Conservation (phyloP, 2,329 filamentous ascomycete genomes). For the Ophiostoma ulmi region DNA sequence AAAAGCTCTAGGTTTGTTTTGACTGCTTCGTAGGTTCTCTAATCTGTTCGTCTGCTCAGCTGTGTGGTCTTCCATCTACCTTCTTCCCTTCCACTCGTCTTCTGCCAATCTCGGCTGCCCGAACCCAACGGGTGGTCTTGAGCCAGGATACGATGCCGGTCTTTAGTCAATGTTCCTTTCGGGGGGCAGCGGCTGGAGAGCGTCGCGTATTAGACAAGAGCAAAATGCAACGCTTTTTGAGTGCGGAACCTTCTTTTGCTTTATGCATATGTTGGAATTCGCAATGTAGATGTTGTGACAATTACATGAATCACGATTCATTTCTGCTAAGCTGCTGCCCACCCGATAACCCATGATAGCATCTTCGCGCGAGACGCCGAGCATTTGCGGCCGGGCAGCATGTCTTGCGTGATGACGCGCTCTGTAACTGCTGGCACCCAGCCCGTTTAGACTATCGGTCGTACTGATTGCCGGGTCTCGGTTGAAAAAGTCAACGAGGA, state of each 20-base stretch:
- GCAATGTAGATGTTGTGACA: conserved; percentile 42
- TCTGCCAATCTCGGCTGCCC: conserved; percentile 38
- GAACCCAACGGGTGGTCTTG: conserved; percentile 36
- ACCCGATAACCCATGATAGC: background rate
- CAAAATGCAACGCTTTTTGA: conserved; percentile 38
- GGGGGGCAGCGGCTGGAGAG: conserved; percentile 10
- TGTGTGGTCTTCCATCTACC: background rate
- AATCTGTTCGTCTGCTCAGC: background rate
- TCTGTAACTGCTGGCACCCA: background rate
- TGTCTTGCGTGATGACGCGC: background rate
- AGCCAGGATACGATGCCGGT: conserved; percentile 32
- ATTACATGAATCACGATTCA: conserved; percentile 18
- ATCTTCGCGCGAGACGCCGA: background rate
- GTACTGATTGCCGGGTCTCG: background rate
- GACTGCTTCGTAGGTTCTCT: background rate
- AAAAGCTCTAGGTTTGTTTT: background rate
- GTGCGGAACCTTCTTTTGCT: conserved; percentile 37
- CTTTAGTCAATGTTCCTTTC: conserved; percentile 16
- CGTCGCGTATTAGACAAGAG: conserved; percentile 37
- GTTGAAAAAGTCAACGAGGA: no score
- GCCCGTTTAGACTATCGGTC: background rate
- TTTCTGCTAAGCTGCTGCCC: background rate
- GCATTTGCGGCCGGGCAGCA: background rate
- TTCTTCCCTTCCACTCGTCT: conserved; percentile 29
- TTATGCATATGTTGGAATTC: conserved; percentile 34